Percentiles rank a stretch among this genome's conserved stretches.
These are phyloP conservation scores for Neofusicoccum sp. DNA, from an alignment of 2,329 filamentous ascomycete species.

Conservation along the genomic window DNA sequence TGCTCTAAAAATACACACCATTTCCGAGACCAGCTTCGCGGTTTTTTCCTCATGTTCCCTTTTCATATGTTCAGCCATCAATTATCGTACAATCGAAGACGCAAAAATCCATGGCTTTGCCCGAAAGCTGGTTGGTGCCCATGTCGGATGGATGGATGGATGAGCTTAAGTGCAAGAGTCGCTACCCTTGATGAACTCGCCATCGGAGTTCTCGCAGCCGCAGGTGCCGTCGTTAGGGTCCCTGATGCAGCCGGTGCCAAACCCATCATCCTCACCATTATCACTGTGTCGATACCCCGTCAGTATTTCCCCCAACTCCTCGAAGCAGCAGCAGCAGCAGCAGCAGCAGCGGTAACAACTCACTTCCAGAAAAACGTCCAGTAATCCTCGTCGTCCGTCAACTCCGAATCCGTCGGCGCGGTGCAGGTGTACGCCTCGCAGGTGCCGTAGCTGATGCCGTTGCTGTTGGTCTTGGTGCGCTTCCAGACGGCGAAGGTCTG, in stretches of 20 bases:
- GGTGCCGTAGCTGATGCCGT: conserved; percentile 45
- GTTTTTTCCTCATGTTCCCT: background rate
- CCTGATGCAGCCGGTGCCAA: conserved; percentile 30
- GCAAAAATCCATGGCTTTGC: background rate
- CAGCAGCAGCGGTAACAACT: background rate
- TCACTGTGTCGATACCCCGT: background rate
- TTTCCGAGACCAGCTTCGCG: background rate
- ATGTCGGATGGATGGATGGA: background rate
- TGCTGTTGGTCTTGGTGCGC: conserved; percentile 44
- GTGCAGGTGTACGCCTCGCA: conserved; percentile 24
- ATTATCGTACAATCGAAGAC: conserved; percentile 1
- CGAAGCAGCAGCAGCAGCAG: no score
- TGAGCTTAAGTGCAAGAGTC: background rate
- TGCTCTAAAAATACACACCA: no score
- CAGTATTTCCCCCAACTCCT: background rate
- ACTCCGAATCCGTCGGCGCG: background rate
- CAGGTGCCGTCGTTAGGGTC: conserved; percentile 21
- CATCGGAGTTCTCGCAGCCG: conserved; percentile 12
- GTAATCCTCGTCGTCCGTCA: background rate
- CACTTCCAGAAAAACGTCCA: conserved; percentile 18
- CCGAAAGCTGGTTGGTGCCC: no score
- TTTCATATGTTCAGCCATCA: background rate
- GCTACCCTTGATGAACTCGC: conserved; percentile 2
- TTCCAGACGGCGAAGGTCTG: conserved; percentile 43
- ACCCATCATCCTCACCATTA: conserved; percentile 24